These are phyloP conservation scores for Aspergillus sp. DNA, from an alignment of 2,329 filamentous ascomycete genomes.

Conservation along the genomic window DNA sequence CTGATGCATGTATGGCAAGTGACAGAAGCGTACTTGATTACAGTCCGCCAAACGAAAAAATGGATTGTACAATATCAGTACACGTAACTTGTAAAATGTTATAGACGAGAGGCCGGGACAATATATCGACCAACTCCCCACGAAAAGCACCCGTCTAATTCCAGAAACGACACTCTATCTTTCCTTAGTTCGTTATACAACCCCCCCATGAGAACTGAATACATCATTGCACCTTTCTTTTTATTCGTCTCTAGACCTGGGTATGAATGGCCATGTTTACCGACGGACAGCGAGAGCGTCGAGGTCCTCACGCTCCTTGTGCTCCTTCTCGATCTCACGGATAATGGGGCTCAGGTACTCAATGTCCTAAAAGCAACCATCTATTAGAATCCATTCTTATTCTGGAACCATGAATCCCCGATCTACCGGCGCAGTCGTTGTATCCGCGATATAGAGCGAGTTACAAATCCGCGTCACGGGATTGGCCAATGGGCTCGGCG, in stretches of 20 bases:
- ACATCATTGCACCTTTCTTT: background rate
- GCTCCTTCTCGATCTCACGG: constrained; percentile 59
- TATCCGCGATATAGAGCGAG: constrained; percentile 4
- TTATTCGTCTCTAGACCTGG: background rate
- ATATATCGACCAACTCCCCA: background rate
- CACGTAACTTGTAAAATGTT: constrained; percentile 9
- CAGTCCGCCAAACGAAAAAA: constrained; percentile 11
- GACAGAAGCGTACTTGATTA: no score
- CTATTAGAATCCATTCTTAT: constrained; percentile 14
- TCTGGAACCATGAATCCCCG: background rate
- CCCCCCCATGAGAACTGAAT: background rate
- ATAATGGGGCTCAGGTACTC: constrained; percentile 62
- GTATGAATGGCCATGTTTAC: constrained; percentile 16
- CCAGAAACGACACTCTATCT: background rate
- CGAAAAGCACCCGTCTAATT: background rate
- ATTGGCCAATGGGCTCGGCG: constrained; percentile 25
- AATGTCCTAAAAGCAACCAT: constrained; percentile 45
- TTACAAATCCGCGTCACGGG: constrained; percentile 32
- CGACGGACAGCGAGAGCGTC: constrained; percentile 56
- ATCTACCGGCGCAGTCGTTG: background rate
- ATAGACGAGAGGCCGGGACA: background rate
- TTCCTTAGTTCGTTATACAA: no score
- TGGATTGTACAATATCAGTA: constrained; percentile 38
- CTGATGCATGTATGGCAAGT: no score
- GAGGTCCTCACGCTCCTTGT: constrained; percentile 59